A percentile compares a stretch with the other conserved stretches of the same genome.
phyloP scores from a whole-genome alignment of 1,139 yeast genomes.

The Entelexis paramagnoliae region DNA sequence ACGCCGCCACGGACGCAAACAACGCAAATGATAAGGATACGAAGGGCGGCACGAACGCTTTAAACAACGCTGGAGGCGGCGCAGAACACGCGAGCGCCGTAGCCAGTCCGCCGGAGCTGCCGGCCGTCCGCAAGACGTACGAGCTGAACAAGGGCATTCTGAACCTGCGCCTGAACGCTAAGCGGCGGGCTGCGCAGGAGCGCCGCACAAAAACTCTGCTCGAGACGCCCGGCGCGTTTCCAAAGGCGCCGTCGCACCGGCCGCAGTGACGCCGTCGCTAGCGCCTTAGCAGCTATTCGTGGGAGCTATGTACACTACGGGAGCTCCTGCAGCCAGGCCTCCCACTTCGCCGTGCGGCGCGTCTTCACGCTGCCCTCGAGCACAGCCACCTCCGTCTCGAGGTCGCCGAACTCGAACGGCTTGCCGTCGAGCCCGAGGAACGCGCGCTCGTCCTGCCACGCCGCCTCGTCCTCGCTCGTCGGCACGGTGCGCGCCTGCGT shows the following conservation, averaged over 20 bases:
- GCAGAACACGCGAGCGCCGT: too few species aligned
- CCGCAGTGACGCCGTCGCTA: too few species aligned
- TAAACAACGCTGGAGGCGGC: too few species aligned
- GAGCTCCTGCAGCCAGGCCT: slow-evolving; percentile 54
- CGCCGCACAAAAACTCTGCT: slow-evolving; percentile 33
- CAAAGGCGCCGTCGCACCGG: slow-evolving; percentile 28
- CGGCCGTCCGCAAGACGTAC: slow-evolving; percentile 7
- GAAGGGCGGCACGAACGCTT: neutral
- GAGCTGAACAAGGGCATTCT: slow-evolving; percentile 44
- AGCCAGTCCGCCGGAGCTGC: neutral
- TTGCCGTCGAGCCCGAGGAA: slow-evolving; percentile 39
- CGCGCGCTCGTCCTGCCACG: slow-evolving; percentile 24
- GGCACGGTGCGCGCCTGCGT: slow-evolving; percentile 38
- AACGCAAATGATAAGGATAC: neutral
- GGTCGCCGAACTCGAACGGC: slow-evolving; percentile 47
- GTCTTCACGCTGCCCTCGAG: slow-evolving; percentile 59
- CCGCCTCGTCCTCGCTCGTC: slow-evolving; percentile 36
- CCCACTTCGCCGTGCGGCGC: slow-evolving; percentile 49
- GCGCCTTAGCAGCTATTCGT: too few species aligned
- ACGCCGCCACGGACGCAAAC: too few species aligned
- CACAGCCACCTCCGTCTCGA: slow-evolving; percentile 68
- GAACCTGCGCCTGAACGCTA: slow-evolving; percentile 39
- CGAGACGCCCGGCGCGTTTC: slow-evolving; percentile 42
- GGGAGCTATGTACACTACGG: too few species aligned
- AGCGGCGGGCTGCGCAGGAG: slow-evolving; percentile 17